Conservation (phyloP, 306 rosid species). For the Sicyos edulis region DNA sequence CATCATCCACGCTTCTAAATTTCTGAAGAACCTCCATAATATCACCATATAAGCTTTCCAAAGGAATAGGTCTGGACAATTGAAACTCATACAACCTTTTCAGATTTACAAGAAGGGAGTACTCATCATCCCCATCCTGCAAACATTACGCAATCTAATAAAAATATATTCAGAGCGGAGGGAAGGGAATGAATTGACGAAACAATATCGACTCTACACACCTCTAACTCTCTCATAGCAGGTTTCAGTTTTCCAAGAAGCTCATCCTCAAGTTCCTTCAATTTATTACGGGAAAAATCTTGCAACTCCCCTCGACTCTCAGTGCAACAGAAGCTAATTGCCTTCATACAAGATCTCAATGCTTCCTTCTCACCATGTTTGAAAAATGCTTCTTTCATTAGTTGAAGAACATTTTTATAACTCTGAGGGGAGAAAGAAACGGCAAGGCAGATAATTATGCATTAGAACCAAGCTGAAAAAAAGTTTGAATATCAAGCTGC, state of each 20-base stretch:
- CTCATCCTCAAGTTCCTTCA: constrained; percentile 79
- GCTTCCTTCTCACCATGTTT: constrained; percentile 86
- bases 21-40: constrained; percentile 52
- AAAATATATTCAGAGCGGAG: constrained; percentile 18
- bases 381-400: constrained; percentile 79
- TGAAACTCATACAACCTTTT: constrained; percentile 90
- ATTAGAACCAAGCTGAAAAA: constrained; percentile 20
- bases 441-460: constrained; percentile 25
- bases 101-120: constrained; percentile 89
- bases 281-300: constrained; percentile 71
- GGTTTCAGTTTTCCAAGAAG: constrained; percentile 61
- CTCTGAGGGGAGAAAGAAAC: constrained; percentile 45
- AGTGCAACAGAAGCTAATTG: constrained; percentile 54
- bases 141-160: constrained; percentile 26
- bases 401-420: constrained; percentile 72
- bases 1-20: constrained; percentile 61
- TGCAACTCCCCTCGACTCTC: constrained; percentile 92
- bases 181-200: background rate
- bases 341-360: constrained; percentile 76
- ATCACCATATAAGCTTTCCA: constrained; percentile 53
- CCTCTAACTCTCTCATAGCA: constrained; percentile 79
- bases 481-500: constrained; percentile 23
- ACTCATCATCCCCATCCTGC: constrained; percentile 97
- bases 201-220: constrained; percentile 33
- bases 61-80: constrained; percentile 57